Conservation (phyloP, 164 flowering plant genomes). For the Platanus orientalis region DNA sequence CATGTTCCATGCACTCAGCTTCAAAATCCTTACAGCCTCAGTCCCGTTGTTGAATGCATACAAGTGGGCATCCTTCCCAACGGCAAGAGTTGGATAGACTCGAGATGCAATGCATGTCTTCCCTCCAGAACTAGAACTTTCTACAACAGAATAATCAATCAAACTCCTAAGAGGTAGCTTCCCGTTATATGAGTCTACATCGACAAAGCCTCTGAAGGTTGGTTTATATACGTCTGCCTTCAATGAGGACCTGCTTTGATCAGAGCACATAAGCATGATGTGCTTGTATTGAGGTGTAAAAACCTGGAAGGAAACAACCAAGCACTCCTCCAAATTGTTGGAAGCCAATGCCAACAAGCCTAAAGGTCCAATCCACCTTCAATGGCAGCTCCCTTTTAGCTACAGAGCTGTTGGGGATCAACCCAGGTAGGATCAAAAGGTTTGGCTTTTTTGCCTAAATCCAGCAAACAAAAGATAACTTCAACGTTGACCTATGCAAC, state of each 20-base stretch:
- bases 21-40: constrained; percentile 20
- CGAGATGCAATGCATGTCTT: constrained; percentile 65
- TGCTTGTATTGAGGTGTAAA: constrained; percentile 48
- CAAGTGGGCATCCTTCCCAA: no score
- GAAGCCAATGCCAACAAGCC: no score
- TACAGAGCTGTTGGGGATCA: constrained; percentile 50
- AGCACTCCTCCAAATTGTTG: constrained; percentile 49
- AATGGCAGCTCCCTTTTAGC: no score
- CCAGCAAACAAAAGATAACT: no score
- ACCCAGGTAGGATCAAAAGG: constrained; percentile 54
- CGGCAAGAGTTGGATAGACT: constrained; percentile 63
- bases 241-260: constrained; percentile 67
- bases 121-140: constrained; percentile 68
- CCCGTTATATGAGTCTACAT: constrained; percentile 47
- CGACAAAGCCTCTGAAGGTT: constrained; percentile 79
- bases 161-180: constrained; percentile 70
- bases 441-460: constrained; percentile 64
- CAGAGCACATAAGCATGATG: constrained; percentile 78
- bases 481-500: constrained; percentile 77
- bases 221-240: constrained; percentile 38
- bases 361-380: constrained; percentile 80
- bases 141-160: constrained; percentile 79
- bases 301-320: constrained; percentile 75
- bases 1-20: no score
- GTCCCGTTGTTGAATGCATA: constrained; percentile 67